Evolutionary conservation across 345 rosid species (phyloP).

Genomic region (Aquilaria yunnanensis): DNA sequence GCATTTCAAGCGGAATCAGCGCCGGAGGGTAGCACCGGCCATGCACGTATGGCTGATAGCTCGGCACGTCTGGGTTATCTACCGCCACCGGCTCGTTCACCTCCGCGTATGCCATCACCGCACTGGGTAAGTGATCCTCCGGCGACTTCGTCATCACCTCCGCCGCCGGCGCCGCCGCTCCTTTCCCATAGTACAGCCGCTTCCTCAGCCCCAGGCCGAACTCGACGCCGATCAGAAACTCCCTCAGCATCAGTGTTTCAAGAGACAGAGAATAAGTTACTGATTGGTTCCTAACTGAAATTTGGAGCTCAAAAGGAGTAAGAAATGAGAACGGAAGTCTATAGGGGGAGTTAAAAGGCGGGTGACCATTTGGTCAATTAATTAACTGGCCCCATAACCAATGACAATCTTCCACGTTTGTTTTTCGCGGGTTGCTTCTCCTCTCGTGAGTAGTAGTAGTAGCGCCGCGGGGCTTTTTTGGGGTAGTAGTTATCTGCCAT

Average conservation of each 20-base stretch:
- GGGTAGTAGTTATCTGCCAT: too few relatives aligned
- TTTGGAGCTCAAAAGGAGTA: neutral
- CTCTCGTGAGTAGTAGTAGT: too few relatives aligned
- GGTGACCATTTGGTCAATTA: too few relatives aligned
- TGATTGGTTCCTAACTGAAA: neutral
- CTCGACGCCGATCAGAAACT: conserved; percentile 55
- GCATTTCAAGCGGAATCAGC: conserved; percentile 84
- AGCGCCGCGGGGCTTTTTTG: too few relatives aligned
- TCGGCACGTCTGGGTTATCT: conserved; percentile 89
- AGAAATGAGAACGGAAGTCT: neutral
- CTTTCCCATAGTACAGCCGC: conserved; percentile 77
- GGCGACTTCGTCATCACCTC: conserved; percentile 33
- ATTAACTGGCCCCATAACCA: too few relatives aligned
- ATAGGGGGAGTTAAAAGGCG: too few relatives aligned
- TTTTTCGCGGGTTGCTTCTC: too few relatives aligned
- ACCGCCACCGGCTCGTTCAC: conserved; percentile 61
- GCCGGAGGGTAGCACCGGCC: conserved; percentile 93
- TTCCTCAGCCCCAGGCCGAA: conserved; percentile 63
- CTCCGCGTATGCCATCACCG: conserved; percentile 72
- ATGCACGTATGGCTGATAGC: conserved; percentile 95
- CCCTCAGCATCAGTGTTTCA: conserved; percentile 33
- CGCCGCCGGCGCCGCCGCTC: conserved; percentile 30
- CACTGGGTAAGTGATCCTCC: conserved; percentile 50
- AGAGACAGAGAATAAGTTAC: conserved; percentile 6
- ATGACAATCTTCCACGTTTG: too few relatives aligned